phyloP scores from a whole-genome alignment of 2,329 filamentous ascomycete species.

The Cladosporium sp. region DNA sequence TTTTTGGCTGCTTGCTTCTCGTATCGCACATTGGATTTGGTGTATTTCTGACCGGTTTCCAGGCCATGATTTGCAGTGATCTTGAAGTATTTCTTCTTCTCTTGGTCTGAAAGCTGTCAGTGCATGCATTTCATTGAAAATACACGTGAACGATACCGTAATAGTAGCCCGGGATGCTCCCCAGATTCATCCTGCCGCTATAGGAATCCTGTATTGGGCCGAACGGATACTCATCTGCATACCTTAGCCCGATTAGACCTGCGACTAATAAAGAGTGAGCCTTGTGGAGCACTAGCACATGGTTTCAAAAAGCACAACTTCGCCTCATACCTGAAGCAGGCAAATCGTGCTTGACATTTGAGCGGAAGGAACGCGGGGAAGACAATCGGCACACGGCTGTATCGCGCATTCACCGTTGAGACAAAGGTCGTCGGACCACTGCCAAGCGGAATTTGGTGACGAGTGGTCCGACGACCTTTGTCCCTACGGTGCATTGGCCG shows the following conservation, averaged over 20 bases:
- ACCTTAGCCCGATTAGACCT: not conserved
- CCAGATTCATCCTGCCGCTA: constrained; percentile 34
- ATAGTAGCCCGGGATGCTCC: constrained; percentile 46
- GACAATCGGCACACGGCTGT: not conserved
- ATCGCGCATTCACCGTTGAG: no score
- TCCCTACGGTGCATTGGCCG: no score
- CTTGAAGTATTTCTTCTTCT: constrained; percentile 49
- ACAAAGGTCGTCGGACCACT: no score
- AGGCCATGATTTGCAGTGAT: constrained; percentile 38
- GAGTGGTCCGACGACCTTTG: no score
- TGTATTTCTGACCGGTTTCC: constrained; percentile 36
- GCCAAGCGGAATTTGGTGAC: no score
- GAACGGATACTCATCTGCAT: not conserved
- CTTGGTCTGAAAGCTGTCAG: constrained; percentile 30
- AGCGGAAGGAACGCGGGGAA: not conserved
- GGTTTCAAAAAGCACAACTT: not conserved
- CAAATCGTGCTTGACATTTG: not conserved
- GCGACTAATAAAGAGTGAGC: no score
- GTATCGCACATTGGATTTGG: constrained; percentile 35
- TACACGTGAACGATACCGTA: constrained; percentile 32
- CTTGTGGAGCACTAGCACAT: not conserved
- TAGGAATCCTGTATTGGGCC: not conserved
- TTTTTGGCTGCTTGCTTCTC: constrained; percentile 32
- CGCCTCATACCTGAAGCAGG: not conserved
- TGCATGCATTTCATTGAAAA: not conserved